Base-by-base conservation (phyloP, 495 filamentous ascomycete genomes). In the Aspergillus sclerotiicarbonarius region DNA sequence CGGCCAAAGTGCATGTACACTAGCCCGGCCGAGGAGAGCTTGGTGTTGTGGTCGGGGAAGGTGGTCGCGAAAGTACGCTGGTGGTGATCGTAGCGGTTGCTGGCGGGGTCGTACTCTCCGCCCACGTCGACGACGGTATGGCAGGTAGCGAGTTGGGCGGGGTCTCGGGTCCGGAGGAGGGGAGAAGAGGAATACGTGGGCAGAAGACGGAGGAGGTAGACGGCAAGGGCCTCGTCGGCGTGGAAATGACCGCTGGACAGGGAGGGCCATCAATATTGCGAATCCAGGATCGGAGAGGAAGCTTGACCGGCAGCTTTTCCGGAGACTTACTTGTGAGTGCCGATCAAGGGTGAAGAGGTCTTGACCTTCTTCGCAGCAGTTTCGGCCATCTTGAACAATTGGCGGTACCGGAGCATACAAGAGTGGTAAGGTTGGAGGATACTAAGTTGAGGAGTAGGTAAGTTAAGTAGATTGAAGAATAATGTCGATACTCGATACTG, bases 141-240 rank as follows among this genome's bases (percentile, higher is more conserved):
- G 78, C 94, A 98, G 55, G 81, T 83, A 19, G 83, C 79, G 29
- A 98, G 89, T 12, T 86, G 70, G 12, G 82, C 80, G 6, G 91
- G 87, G 71, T 98, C 91, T 55, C 94, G 89, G 33, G 91, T 94
- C 52, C 94, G 90, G 31, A 96, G 72, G 3, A 98, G 88, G n/a
- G 80, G 68, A 10, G 89, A 88, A 60, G 78, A 69, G 43, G 80
- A 66, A 80, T 97, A 98, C 20, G 84, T 77, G 29, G 94, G 95
- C 41, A 98, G 84, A 20, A 90, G 84, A 50, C 91, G 91, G 62
- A 98, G 89, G 78, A 98, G 90, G 79, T 94, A 90, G 57, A 98
- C 92, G 53, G 94, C 94, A n/a, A 98, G 86, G 58, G 94, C 94
- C 77, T 98, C 94, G 71, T 98, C 94, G 72, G 94, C 95, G 78